A percentile compares a stretch with the other conserved stretches of the same genome.
Evolutionary conservation across 2,329 filamentous ascomycete genomes (phyloP).

Genomic region (Stagonosporopsis chrysanthemi): DNA sequence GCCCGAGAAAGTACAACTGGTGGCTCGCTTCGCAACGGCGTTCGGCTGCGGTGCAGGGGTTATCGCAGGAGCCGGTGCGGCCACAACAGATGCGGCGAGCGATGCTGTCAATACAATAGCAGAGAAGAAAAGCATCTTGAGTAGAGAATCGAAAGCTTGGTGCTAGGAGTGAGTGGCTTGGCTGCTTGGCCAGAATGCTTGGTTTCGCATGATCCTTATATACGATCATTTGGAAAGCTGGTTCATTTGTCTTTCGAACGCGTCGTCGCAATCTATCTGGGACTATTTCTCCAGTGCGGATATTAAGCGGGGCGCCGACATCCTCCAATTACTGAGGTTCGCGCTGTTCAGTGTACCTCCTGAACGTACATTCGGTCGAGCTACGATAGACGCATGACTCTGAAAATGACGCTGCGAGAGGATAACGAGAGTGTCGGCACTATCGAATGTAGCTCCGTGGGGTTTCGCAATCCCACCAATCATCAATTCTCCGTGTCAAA

Average conservation of each 20-base stretch:
- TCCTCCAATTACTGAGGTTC: slow-evolving; percentile 16
- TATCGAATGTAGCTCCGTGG: not conserved
- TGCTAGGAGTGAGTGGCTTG: slow-evolving; percentile 12
- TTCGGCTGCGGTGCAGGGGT: slow-evolving; percentile 26
- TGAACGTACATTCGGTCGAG: not conserved
- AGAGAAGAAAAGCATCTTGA: slow-evolving; percentile 26
- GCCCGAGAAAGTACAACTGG: slow-evolving; percentile 62
- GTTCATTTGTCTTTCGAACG: slow-evolving; percentile 3
- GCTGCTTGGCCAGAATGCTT: slow-evolving; percentile 28
- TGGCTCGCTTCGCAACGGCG: slow-evolving; percentile 28
- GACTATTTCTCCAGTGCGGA: slow-evolving; percentile 4
- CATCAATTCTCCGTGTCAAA: slow-evolving; percentile 5
- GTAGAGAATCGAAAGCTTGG: slow-evolving; percentile 7
- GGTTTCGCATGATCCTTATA: slow-evolving; percentile 16
- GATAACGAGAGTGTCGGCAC: not conserved
- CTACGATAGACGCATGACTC: slow-evolving; percentile 1
- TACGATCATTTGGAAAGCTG: slow-evolving; percentile 1
- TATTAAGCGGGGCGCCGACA: slow-evolving; percentile 2
- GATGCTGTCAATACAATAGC: slow-evolving; percentile 25
- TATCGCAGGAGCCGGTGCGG: slow-evolving; percentile 35
- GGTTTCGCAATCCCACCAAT: slow-evolving; percentile 17
- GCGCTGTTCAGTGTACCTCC: not conserved
- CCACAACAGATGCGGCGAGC: slow-evolving; percentile 31
- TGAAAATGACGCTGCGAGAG: not conserved
- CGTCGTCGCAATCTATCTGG: slow-evolving; percentile 13